Conservation (phyloP, 805 yeast genomes). For the Barnettozyma siamensis region DNA sequence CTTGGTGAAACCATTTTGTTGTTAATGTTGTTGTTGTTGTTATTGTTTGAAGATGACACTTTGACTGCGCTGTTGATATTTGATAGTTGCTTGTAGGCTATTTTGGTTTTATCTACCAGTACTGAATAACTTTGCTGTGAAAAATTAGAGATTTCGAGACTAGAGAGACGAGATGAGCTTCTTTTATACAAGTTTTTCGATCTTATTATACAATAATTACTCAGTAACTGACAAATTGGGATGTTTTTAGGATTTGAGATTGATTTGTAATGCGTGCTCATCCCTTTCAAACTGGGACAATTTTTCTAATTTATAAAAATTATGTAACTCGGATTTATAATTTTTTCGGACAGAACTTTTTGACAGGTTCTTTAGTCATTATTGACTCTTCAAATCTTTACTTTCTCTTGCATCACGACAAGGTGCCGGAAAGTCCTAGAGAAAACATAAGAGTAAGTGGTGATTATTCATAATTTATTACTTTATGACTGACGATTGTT, state of each 20-base stretch:
- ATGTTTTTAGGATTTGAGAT: no score
- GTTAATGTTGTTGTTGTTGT: background rate
- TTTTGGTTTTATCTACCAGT: background rate
- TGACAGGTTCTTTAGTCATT: no score
- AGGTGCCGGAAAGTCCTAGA: no score
- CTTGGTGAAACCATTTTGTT: conserved; percentile 29
- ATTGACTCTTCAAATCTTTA: no score
- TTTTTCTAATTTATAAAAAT: no score
- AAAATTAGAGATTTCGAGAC: background rate
- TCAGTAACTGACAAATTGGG: background rate
- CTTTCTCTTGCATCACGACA: no score
- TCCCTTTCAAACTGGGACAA: background rate
- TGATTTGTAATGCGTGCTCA: no score
- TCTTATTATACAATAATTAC: background rate
- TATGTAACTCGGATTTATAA: background rate
- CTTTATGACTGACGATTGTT: no score
- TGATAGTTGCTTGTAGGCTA: background rate
- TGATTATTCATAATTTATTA: no score
- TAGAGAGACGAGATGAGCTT: background rate
- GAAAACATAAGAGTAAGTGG: no score
- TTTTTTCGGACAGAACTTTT: no score
- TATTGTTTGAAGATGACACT: background rate
- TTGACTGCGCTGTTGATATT: background rate
- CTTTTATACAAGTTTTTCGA: conserved; percentile 6
- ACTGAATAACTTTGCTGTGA: background rate